These are phyloP conservation scores for Phoma herbarum DNA, from an alignment of 2,329 filamentous ascomycete genomes.

Conservation along the genomic window DNA sequence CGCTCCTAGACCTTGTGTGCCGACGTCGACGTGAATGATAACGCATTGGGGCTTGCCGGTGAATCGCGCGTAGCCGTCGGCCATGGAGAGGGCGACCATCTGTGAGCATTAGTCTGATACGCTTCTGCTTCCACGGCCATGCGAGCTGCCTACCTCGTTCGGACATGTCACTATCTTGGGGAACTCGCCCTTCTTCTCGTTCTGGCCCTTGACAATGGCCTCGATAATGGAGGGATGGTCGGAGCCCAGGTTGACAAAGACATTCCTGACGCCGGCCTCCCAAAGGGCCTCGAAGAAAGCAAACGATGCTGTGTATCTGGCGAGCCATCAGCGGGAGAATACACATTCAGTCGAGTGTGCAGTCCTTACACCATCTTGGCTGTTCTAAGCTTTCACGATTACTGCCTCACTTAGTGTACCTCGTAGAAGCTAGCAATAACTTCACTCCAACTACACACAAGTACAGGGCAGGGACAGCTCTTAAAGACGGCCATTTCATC, in stretches of 20 bases:
- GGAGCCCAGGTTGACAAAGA: constrained; percentile 73
- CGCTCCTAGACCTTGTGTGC: constrained; percentile 79
- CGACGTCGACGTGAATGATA: constrained; percentile 82
- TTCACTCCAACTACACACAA: neutral
- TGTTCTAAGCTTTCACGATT: neutral
- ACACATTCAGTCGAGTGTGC: neutral
- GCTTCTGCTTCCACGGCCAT: neutral
- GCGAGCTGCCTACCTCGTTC: constrained; percentile 68
- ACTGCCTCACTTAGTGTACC: neutral
- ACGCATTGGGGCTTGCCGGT: constrained; percentile 78
- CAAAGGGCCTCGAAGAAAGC: constrained; percentile 85
- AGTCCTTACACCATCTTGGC: constrained; percentile 35
- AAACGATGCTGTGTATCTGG: constrained; percentile 76
- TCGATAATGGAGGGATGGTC: constrained; percentile 81
- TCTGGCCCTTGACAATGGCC: constrained; percentile 79
- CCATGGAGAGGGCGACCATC: constrained; percentile 88
- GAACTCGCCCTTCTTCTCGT: constrained; percentile 70
- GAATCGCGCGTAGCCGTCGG: constrained; percentile 76
- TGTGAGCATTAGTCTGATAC: constrained; percentile 44
- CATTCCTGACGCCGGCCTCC: constrained; percentile 61
- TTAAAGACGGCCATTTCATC: neutral
- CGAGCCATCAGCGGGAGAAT: neutral
- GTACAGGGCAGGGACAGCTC: neutral
- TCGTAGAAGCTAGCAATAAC: neutral
- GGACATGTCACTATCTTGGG: constrained; percentile 81